These are phyloP conservation scores for Podaxis rugospora DNA, from an alignment of 768 basidiomycete genomes.

Conservation along the genomic window DNA sequence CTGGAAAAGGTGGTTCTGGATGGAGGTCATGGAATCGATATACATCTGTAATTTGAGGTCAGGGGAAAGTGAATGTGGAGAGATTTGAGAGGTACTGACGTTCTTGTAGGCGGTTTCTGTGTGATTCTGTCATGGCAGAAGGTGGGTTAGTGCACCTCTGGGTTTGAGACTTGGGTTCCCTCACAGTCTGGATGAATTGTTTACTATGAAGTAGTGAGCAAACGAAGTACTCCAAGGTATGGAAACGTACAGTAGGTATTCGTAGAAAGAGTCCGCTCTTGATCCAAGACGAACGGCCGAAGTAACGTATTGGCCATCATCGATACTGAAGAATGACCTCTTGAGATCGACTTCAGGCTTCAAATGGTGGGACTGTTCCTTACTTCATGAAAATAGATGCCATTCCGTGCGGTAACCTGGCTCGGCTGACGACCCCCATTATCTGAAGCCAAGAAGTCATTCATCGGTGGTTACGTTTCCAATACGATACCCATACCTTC, in stretches of 20 bases:
- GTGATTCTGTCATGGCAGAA: conserved; percentile 42
- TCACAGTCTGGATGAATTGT: conserved; percentile 79
- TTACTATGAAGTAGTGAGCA: conserved; percentile 37
- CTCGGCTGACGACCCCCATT: conserved; percentile 66
- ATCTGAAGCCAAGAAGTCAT: conserved; percentile 25
- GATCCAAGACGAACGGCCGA: conserved; percentile 87
- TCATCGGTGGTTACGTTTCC: neutral
- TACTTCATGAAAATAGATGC: conserved; percentile 85
- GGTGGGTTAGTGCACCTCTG: neutral
- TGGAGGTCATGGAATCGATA: conserved; percentile 76
- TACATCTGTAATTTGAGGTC: conserved; percentile 64
- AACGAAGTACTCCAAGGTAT: neutral
- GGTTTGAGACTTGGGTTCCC: neutral
- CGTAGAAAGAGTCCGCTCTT: conserved; percentile 91
- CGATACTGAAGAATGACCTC: conserved; percentile 23
- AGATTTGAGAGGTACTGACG: conserved; percentile 11
- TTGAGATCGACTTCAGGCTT: neutral
- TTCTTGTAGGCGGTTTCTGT: conserved; percentile 42
- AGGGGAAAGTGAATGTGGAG: neutral
- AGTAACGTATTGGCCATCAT: conserved; percentile 41
- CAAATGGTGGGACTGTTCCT: neutral
- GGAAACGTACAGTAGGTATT: conserved; percentile 67
- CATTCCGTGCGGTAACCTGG: conserved; percentile 64
- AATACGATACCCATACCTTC: conserved; percentile 38
- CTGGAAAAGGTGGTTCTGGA: conserved; percentile 71